These are phyloP conservation scores for Naganishia kalamii DNA, from an alignment of 768 basidiomycete species.

Conservation along the genomic window DNA sequence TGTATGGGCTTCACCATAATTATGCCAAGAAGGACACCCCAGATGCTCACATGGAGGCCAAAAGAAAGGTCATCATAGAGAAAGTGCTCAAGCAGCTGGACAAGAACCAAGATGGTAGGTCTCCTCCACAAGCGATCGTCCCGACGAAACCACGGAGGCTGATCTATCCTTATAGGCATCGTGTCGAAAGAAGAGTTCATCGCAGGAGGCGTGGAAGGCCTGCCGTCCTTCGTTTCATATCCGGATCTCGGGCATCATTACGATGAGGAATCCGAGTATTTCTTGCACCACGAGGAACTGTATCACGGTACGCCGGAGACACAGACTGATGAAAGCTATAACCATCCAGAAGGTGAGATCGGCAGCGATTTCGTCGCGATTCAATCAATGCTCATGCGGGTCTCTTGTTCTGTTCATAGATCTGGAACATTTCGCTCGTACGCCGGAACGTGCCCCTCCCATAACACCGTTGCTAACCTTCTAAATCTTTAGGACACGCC, in stretches of 20 bases:
- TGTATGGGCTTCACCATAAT: constrained; percentile 92
- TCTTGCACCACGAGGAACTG: constrained; percentile 83
- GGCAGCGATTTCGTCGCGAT: background rate
- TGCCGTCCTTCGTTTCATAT: constrained; percentile 45
- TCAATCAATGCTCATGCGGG: constrained; percentile 32
- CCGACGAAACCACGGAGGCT: background rate
- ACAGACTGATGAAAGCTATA: constrained; percentile 91
- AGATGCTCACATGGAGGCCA: constrained; percentile 68
- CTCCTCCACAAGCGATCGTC: background rate
- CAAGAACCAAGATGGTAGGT: constrained; percentile 60
- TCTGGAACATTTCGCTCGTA: constrained; percentile 72
- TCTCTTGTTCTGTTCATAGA: constrained; percentile 26
- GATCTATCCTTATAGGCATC: background rate
- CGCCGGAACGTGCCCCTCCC: background rate
- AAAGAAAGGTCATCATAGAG: constrained; percentile 70
- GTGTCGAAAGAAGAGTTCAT: constrained; percentile 42
- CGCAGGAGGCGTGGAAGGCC: constrained; percentile 39
- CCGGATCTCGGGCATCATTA: constrained; percentile 45
- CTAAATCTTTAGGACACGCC: constrained; percentile 57
- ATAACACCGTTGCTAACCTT: background rate
- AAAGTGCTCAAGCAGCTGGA: constrained; percentile 67
- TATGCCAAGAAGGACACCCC: constrained; percentile 55
- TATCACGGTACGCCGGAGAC: constrained; percentile 96
- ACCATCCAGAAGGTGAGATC: constrained; percentile 70
- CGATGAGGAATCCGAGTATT: constrained; percentile 48